Percentiles rank a stretch among this genome's conserved stretches.
phyloP scores from a whole-genome alignment of 2,329 filamentous ascomycete genomes.

The Trichoderma guizhouense region DNA sequence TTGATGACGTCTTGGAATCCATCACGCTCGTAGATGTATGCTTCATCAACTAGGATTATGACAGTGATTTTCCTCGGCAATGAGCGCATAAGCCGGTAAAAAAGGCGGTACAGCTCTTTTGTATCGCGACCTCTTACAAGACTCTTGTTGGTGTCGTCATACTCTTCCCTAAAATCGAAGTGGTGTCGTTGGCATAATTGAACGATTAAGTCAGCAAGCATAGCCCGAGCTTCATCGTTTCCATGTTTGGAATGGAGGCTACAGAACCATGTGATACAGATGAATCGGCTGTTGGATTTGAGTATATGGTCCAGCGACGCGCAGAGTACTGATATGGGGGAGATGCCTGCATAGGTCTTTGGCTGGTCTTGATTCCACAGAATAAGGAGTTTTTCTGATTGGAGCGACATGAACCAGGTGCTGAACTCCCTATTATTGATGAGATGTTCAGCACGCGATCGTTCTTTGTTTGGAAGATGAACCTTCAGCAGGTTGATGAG shows the following conservation, averaged over 20 bases:
- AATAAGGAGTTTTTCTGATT: not conserved
- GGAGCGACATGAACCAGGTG: not conserved
- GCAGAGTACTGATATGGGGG: not conserved
- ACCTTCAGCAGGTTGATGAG: fast-evolving
- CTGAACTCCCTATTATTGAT: fast-evolving
- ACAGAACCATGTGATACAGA: not conserved
- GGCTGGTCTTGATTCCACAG: not conserved
- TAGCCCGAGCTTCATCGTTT: not conserved
- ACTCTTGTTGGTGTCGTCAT: not conserved
- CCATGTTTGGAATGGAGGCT: not conserved
- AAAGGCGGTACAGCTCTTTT: not conserved
- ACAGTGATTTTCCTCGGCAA: not conserved
- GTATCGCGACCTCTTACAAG: not conserved
- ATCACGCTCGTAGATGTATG: not conserved
- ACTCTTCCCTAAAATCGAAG: not conserved
- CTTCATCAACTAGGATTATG: not conserved
- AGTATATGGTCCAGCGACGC: not conserved
- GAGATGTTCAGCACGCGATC: not conserved
- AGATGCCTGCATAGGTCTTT: not conserved
- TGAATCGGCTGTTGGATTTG: not conserved
- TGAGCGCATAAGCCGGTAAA: not conserved
- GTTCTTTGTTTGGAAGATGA: not conserved
- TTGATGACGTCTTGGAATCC: not conserved
- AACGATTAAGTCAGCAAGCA: not conserved
- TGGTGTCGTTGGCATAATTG: not conserved